Evolutionary conservation across 768 basidiomycete genomes (phyloP).

Genomic region (Leccinum truebloodii): DNA sequence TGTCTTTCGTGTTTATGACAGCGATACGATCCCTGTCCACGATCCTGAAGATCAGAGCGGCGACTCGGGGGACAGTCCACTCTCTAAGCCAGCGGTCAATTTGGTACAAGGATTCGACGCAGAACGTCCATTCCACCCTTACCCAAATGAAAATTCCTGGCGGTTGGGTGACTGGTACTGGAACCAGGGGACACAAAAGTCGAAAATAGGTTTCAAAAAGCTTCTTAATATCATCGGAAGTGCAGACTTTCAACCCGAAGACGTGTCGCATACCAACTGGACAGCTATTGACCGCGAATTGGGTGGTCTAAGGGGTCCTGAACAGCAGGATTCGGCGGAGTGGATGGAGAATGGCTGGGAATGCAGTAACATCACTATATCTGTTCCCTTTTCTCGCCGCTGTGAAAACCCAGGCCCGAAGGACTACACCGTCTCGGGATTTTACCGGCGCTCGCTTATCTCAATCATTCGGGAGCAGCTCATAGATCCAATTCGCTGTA

Average conservation of each 20-base stretch:
- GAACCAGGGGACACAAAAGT: conserved; percentile 14
- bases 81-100: background rate
- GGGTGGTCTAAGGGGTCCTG: background rate
- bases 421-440: conserved; percentile 1
- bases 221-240: conserved; percentile 18
- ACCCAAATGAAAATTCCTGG: conserved; percentile 2
- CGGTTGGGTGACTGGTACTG: conserved; percentile 13
- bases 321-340: conserved; percentile 1
- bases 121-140: background rate
- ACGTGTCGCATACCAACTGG: conserved; percentile 4
- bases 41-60: conserved; percentile 2
- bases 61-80: background rate
- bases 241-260: conserved; percentile 7
- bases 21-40: background rate
- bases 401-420: conserved; percentile 2
- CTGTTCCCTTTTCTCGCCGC: conserved; percentile 1
- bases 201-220: conserved; percentile 9
- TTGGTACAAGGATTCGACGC: background rate
- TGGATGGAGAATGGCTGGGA: conserved; percentile 10
- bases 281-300: conserved; percentile 2
- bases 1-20: background rate
- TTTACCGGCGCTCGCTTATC: conserved; percentile 19
- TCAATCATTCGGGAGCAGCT: conserved; percentile 21
- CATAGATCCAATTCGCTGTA: conserved; percentile 1
- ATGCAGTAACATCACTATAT: conserved; percentile 1